Conservation (phyloP, 208 protist genomes). For the Trichomonas gallinae region DNA sequence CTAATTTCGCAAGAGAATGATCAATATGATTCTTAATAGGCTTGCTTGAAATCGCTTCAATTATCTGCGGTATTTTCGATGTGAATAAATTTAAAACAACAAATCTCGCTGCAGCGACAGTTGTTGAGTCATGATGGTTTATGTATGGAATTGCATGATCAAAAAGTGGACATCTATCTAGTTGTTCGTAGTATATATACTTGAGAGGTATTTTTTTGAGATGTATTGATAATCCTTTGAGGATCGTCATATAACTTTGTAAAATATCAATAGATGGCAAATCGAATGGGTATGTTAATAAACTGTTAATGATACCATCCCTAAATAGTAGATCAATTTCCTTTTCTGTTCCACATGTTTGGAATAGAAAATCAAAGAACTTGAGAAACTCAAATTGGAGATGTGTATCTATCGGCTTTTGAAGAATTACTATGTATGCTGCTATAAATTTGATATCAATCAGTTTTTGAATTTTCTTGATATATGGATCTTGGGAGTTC, state of each 20-base stretch:
- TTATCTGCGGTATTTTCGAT: not conserved
- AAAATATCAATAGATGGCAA: not conserved
- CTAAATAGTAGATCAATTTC: not conserved
- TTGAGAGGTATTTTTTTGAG: not conserved
- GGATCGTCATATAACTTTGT: not conserved
- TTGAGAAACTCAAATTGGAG: not conserved
- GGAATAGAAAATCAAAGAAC: not conserved
- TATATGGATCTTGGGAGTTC: not conserved
- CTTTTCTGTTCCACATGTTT: not conserved
- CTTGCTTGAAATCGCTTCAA: not conserved
- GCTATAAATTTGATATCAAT: not conserved
- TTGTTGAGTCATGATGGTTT: not conserved
- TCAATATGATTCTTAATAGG: not conserved
- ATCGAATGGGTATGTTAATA: not conserved
- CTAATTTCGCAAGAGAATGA: not conserved
- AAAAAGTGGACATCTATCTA: not conserved
- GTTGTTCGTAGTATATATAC: not conserved
- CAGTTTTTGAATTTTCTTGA: not conserved
- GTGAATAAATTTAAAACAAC: not conserved
- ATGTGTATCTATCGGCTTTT: not conserved
- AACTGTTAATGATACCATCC: not conserved
- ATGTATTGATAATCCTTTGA: not conserved
- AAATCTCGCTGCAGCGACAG: not conserved
- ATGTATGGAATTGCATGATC: not conserved
- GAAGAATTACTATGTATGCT: not conserved